Percentiles rank a stretch among this genome's conserved stretches.
Evolutionary conservation across 208 protist species (phyloP).

Genomic region (Wallacemonas collosoma): DNA sequence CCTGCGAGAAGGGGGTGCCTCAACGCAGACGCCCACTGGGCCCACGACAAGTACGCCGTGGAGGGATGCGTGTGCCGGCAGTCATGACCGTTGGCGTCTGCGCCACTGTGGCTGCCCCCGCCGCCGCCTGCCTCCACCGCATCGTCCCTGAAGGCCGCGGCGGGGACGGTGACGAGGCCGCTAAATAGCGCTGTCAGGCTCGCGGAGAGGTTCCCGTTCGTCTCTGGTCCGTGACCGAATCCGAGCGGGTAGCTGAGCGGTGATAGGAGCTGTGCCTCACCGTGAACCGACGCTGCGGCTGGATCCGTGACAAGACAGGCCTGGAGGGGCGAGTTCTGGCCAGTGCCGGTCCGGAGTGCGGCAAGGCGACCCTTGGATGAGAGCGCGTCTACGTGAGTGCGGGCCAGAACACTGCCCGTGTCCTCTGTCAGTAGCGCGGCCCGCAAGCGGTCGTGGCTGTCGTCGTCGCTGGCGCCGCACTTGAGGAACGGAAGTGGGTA

Average conservation of each 20-base stretch:
- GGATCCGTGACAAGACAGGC: neutral
- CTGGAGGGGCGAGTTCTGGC: neutral
- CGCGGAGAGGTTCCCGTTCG: neutral
- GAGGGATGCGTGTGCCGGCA: neutral
- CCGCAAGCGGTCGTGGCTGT: neutral
- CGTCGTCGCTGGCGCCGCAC: neutral
- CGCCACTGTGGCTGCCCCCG: neutral
- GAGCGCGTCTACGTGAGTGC: constrained; percentile 10
- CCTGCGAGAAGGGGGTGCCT: constrained; percentile 25
- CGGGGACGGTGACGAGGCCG: neutral
- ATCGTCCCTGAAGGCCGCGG: neutral
- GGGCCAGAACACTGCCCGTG: neutral
- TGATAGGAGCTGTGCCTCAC: neutral
- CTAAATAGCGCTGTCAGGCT: constrained; percentile 8
- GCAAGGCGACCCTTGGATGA: neutral
- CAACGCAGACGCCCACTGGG: constrained; percentile 6
- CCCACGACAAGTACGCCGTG: constrained; percentile 11
- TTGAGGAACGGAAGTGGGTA: constrained; percentile 8
- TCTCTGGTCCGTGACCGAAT: neutral
- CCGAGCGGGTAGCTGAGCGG: neutral
- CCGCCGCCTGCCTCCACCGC: neutral
- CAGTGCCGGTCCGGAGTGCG: neutral
- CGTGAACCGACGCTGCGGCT: neutral
- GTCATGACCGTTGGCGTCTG: neutral
- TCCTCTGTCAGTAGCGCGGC: constrained; percentile 8